Percentiles rank a stretch among this genome's conserved stretches.
These are phyloP conservation scores for Solanum paucissectum DNA, from an alignment of 257 asterid genomes.

Conservation along the genomic window DNA sequence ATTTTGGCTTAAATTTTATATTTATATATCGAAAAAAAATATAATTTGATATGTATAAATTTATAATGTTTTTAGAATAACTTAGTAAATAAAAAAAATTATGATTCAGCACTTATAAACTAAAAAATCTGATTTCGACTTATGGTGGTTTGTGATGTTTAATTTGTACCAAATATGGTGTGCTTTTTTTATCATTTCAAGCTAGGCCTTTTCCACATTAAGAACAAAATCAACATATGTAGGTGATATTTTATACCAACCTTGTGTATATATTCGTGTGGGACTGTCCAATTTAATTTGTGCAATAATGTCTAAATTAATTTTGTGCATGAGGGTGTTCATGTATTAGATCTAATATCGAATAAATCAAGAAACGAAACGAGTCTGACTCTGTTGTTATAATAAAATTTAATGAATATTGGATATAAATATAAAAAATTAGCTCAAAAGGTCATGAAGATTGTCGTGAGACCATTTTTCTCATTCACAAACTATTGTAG, in stretches of 20 bases:
- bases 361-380: not conserved
- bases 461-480: not conserved
- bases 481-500: not conserved
- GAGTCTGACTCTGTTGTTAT: not conserved
- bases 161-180: not conserved
- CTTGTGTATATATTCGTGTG: not conserved
- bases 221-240: not conserved
- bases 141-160: not conserved
- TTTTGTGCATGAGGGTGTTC: not conserved
- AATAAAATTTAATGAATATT: not conserved
- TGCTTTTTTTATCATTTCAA: not conserved
- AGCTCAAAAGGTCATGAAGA: not conserved
- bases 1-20: not conserved
- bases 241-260: not conserved
- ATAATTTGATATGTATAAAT: not conserved
- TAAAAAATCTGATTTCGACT: not conserved
- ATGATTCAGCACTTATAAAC: not conserved
- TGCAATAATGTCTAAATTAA: not conserved
- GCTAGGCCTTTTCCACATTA: not conserved
- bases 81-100: not conserved
- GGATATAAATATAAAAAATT: not conserved
- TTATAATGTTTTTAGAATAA: not conserved
- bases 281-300: not conserved
- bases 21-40: rapidly evolving
- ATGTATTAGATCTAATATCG: not conserved